Evolutionary conservation across 192 early-diverging fungal genomes (phyloP).

Genomic region (Thamnidium elegans): DNA sequence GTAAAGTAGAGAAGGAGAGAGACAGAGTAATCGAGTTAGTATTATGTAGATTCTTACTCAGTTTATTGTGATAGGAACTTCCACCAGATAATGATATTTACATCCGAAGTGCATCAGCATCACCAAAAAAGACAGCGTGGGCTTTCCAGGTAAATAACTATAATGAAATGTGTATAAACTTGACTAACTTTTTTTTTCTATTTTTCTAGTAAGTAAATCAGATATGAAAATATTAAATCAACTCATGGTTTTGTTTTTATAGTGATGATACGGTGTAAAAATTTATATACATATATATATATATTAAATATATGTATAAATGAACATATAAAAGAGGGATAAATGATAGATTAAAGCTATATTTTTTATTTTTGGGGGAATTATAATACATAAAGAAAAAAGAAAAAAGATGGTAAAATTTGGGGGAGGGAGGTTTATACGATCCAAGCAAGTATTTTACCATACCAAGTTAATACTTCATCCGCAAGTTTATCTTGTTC

Average conservation of each 20-base stretch:
- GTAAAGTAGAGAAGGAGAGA: slow-evolving; percentile 23
- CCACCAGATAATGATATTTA: slow-evolving; percentile 60
- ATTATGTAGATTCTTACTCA: background rate
- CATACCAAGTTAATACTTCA: slow-evolving; percentile 8
- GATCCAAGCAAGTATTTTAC: slow-evolving; percentile 3
- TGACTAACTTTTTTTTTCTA: background rate
- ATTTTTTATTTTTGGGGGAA: background rate
- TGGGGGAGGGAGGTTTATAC: background rate
- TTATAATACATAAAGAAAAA: background rate
- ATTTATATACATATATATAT: too few relatives aligned
- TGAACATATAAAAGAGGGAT: too few relatives aligned
- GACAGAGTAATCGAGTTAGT: background rate
- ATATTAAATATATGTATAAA: too few relatives aligned
- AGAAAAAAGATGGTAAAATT: background rate
- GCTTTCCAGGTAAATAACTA: slow-evolving; percentile 47
- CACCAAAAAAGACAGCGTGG: slow-evolving; percentile 60
- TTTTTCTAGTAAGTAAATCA: background rate
- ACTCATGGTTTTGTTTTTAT: background rate
- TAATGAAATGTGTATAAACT: background rate
- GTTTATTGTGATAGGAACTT: slow-evolving; percentile 35
- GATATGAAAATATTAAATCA: background rate
- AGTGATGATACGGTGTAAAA: background rate
- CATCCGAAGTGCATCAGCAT: slow-evolving; percentile 46
- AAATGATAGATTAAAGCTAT: background rate
- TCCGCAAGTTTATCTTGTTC: slow-evolving; percentile 18